Conservation (phyloP, 2,329 filamentous ascomycete genomes). For the Raffaelea albimanens region DNA sequence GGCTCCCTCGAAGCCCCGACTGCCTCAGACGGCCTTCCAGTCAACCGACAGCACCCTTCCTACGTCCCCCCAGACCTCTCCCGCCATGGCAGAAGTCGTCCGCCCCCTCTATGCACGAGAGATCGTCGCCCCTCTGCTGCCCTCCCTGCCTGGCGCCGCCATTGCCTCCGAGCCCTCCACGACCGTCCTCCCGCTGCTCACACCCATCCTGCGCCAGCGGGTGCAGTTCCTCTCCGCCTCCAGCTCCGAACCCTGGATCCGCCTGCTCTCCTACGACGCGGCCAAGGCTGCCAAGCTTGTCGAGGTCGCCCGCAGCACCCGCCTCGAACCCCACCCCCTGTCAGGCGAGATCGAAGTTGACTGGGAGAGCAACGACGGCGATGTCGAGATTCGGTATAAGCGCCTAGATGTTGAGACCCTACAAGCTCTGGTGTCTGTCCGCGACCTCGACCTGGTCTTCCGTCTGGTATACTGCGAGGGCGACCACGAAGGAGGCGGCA, state of each 20-base stretch:
- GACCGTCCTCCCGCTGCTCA: conserved; percentile 49
- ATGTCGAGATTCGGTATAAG: conserved; percentile 53
- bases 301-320: conserved; percentile 51
- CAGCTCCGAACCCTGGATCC: conserved; percentile 60
- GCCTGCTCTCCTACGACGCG: conserved; percentile 60
- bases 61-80: not conserved
- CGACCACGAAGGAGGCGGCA: conserved; percentile 49
- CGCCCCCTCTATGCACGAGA: conserved; percentile 34
- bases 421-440: conserved; percentile 54
- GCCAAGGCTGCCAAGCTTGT: conserved; percentile 46
- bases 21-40: not conserved
- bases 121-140: conserved; percentile 47
- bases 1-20: not conserved
- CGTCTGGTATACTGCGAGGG: conserved; percentile 61
- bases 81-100: conserved; percentile 19
- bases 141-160: conserved; percentile 49
- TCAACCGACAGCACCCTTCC: not conserved
- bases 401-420: conserved; percentile 69
- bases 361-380: conserved; percentile 39
- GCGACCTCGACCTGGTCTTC: conserved; percentile 50
- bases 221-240: conserved; percentile 54
- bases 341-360: conserved; percentile 73
- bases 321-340: conserved; percentile 69
- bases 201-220: conserved; percentile 56
- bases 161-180: conserved; percentile 47